Percentiles rank a stretch among this genome's conserved stretches.
Conservation (phyloP, 202 grass and related monocot genomes). For the Zizania palustris region DNA sequence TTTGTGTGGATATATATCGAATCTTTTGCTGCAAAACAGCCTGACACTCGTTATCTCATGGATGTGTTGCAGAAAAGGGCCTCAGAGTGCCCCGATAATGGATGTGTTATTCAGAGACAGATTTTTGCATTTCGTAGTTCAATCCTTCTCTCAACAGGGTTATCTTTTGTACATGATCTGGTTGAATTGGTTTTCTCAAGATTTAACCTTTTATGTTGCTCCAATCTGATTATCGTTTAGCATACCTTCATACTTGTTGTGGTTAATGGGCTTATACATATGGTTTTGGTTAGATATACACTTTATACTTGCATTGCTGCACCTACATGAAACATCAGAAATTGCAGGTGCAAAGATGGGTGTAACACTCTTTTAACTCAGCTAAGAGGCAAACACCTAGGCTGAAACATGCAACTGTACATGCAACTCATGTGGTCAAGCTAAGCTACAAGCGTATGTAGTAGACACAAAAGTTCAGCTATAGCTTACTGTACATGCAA, state of each 20-base stretch:
- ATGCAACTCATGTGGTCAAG: background rate
- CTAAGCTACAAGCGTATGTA: background rate
- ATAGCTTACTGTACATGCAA: background rate
- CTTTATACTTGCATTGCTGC: background rate
- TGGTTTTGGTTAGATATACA: background rate
- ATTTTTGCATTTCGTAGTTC: background rate
- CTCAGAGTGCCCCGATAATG: constrained; percentile 80
- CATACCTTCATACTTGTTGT: background rate
- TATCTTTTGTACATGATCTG: constrained; percentile 5
- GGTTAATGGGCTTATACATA: background rate
- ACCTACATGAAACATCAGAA: background rate
- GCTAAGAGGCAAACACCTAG: background rate
- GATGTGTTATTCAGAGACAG: constrained; percentile 29
- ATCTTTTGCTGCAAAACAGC: constrained; percentile 23
- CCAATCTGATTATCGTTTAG: background rate
- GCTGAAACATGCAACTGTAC: background rate
- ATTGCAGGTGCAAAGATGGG: background rate
- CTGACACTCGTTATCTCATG: constrained; percentile 37
- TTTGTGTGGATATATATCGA: background rate
- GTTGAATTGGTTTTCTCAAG: constrained; percentile 7
- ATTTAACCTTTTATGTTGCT: constrained; percentile 19
- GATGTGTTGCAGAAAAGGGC: constrained; percentile 64
- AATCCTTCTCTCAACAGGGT: constrained; percentile 16
- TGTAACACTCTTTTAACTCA: background rate
- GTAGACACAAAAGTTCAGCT: background rate